phyloP scores from a whole-genome alignment of 441 rosid genomes.

The Aleurites moluccanus region DNA sequence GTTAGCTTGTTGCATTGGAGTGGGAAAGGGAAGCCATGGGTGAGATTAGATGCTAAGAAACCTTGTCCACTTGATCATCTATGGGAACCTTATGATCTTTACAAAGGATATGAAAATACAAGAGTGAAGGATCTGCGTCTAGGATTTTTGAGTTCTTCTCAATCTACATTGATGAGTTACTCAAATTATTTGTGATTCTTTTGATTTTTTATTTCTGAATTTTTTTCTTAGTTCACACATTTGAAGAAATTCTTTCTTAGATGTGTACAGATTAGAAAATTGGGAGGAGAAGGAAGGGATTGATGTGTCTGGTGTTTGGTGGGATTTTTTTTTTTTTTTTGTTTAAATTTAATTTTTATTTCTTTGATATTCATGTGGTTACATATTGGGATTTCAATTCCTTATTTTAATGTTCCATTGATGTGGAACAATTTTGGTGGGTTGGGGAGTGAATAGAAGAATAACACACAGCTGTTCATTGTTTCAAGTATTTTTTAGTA shows the following conservation, averaged over 20 bases:
- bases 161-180: slow-evolving; percentile 40
- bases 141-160: slow-evolving; percentile 29
- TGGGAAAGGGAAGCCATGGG: slow-evolving; percentile 98
- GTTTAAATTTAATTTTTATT: background rate
- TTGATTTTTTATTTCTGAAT: no score
- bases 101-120: slow-evolving; percentile 24
- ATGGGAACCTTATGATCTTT: slow-evolving; percentile 85
- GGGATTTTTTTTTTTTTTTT: slow-evolving; percentile 15
- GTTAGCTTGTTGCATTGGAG: slow-evolving; percentile 96
- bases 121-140: slow-evolving; percentile 30
- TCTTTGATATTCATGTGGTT: slow-evolving; percentile 9
- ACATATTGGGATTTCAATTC: slow-evolving; percentile 13
- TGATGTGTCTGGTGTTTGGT: slow-evolving; percentile 14
- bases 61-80: slow-evolving; percentile 75
- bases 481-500: background rate
- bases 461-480: slow-evolving; percentile 27
- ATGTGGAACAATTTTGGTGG: slow-evolving; percentile 43
- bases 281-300: slow-evolving; percentile 13
- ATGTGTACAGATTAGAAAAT: slow-evolving; percentile 45
- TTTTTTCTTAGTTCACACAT: slow-evolving; percentile 20
- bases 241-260: slow-evolving; percentile 53
- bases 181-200: slow-evolving; percentile 45
- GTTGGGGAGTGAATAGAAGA: slow-evolving; percentile 20
- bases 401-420: slow-evolving; percentile 22
- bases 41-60: slow-evolving; percentile 62